Percentiles rank a stretch among this genome's conserved stretches.
phyloP scores from a whole-genome alignment of 805 yeast species.

The Ogataea pignaliae region DNA sequence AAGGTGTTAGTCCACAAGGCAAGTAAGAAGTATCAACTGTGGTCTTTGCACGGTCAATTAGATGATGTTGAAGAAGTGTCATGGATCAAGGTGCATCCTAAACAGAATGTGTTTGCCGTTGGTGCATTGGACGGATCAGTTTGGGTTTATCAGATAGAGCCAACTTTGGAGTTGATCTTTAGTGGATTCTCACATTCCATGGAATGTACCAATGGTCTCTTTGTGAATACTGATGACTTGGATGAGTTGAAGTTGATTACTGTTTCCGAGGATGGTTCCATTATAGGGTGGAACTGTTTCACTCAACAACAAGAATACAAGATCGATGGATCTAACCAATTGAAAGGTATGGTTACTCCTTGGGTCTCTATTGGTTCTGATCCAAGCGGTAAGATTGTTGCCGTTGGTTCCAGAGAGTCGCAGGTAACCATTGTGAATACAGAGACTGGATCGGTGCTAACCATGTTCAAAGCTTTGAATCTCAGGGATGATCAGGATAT shows the following conservation, averaged over 20 bases:
- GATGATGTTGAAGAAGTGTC: constrained; percentile 89
- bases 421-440: constrained; percentile 72
- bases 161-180: constrained; percentile 65
- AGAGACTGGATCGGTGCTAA: constrained; percentile 68
- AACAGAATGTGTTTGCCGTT: constrained; percentile 73
- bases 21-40: constrained; percentile 72
- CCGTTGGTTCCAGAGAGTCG: constrained; percentile 88
- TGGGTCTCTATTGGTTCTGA: constrained; percentile 75
- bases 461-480: constrained; percentile 61
- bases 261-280: constrained; percentile 77
- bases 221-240: constrained; percentile 56
- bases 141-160: constrained; percentile 80
- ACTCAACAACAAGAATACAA: constrained; percentile 68
- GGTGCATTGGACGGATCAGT: constrained; percentile 93
- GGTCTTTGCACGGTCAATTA: constrained; percentile 66
- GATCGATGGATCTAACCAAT: constrained; percentile 51
- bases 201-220: constrained; percentile 78
- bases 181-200: constrained; percentile 75
- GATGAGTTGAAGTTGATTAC: constrained; percentile 65
- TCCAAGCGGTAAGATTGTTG: constrained; percentile 46
- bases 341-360: constrained; percentile 74
- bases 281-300: constrained; percentile 87
- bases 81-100: constrained; percentile 81
- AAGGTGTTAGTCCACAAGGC: constrained; percentile 69
- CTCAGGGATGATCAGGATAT: constrained; percentile 52